phyloP scores from a whole-genome alignment of 73 alveolate genomes.

The Stentor roeselii region DNA sequence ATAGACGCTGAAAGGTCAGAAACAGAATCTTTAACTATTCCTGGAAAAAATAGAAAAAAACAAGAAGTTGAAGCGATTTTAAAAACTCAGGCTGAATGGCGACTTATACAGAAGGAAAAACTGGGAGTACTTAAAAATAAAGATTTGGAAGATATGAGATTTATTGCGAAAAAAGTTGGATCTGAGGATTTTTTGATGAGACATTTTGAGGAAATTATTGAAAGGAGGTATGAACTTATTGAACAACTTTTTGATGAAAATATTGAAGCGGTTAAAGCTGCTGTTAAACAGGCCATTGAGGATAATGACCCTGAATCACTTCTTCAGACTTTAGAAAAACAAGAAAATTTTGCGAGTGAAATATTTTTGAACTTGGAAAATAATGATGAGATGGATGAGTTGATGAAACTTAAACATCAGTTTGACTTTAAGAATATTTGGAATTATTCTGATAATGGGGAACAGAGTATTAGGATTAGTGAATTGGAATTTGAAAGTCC shows the following conservation, averaged over 20 bases:
- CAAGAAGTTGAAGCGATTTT: neutral
- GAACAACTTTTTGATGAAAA: constrained; percentile 20
- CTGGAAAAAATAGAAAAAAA: neutral
- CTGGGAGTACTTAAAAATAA: neutral
- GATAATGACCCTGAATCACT: neutral
- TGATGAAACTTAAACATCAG: neutral
- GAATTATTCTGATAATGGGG: neutral
- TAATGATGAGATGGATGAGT: neutral
- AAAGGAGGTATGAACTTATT: neutral
- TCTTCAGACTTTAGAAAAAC: neutral
- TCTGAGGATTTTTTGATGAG: neutral
- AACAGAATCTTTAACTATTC: neutral
- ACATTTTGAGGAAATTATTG: constrained; percentile 1
- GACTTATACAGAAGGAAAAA: neutral
- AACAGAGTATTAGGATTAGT: neutral
- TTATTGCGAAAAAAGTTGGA: constrained; percentile 11
- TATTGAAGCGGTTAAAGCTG: constrained; percentile 5
- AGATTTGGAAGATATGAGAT: constrained; percentile 8
- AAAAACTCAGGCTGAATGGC: neutral
- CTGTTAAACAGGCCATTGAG: neutral
- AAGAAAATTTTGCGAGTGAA: neutral
- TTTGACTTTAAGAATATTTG: neutral
- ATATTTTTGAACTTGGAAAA: neutral
- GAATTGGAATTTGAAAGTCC: neutral
- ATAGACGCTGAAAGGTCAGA: neutral